phyloP scores from a whole-genome alignment of 2,329 filamentous ascomycete genomes.

The Phialocephala sp. region DNA sequence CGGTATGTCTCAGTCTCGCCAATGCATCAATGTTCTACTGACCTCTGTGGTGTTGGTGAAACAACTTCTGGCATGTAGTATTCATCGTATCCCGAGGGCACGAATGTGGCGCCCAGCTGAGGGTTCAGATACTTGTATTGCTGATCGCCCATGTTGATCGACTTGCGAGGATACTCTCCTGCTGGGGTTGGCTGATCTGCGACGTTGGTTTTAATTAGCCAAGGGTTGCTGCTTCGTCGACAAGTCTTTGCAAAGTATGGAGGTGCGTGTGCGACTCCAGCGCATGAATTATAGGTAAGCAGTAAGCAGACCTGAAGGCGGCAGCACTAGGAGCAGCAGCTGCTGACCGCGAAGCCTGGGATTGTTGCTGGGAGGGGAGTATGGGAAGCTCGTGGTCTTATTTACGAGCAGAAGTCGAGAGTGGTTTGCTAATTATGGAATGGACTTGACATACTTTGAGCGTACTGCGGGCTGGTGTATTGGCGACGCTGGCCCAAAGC shows the following conservation, averaged over 20 bases:
- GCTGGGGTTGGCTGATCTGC: constrained; percentile 17
- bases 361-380: background rate
- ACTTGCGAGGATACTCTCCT: constrained; percentile 12
- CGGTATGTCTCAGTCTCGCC: background rate
- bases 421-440: background rate
- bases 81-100: constrained; percentile 70
- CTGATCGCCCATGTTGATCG: constrained; percentile 16
- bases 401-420: background rate
- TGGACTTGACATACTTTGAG: background rate
- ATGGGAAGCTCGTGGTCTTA: background rate
- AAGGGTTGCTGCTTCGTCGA: constrained; percentile 8
- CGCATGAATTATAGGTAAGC: constrained; percentile 13
- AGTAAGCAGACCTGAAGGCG: constrained; percentile 2
- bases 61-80: constrained; percentile 72
- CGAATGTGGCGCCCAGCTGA: constrained; percentile 65
- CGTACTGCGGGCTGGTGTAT: background rate
- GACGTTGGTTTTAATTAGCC: constrained; percentile 9
- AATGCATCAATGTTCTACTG: constrained; percentile 36
- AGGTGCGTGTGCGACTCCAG: background rate
- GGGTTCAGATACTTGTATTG: constrained; percentile 26
- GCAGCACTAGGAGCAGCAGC: background rate
- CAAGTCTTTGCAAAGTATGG: constrained; percentile 1
- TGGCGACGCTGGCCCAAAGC: background rate
- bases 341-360: background rate
- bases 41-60: constrained; percentile 74